Percentiles rank a stretch among this genome's conserved stretches.
These are phyloP conservation scores for Leccinum subatratum DNA, from an alignment of 1,284 basidiomycete species.

Conservation along the genomic window DNA sequence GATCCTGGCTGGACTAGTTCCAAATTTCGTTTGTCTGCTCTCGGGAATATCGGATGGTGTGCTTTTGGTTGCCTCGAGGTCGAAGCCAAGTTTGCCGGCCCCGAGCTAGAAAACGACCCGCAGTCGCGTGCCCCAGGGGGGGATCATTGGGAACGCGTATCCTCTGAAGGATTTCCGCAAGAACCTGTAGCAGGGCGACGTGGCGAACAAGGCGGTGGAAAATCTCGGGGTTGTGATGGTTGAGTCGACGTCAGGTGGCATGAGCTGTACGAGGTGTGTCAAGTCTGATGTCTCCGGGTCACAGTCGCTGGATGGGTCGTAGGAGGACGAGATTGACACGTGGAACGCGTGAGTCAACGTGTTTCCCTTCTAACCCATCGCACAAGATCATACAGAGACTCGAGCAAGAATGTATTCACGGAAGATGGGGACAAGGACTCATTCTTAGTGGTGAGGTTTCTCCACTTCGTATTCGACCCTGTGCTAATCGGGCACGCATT, in stretches of 20 bases:
- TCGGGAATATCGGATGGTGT: slow-evolving; percentile 47
- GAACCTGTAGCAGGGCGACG: slow-evolving; percentile 66
- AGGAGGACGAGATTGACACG: slow-evolving; percentile 74
- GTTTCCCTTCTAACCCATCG: background rate
- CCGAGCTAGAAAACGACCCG: slow-evolving; percentile 45
- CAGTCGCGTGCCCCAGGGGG: slow-evolving; percentile 39
- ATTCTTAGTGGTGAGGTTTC: background rate
- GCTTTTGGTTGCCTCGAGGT: slow-evolving; percentile 27
- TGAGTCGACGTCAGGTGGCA: slow-evolving; percentile 57
- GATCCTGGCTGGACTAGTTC: slow-evolving; percentile 39
- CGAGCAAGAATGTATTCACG: slow-evolving; percentile 47
- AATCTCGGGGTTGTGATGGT: slow-evolving; percentile 69
- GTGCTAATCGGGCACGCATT: background rate
- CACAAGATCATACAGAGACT: slow-evolving; percentile 57
- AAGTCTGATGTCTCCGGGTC: background rate
- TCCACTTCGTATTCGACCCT: background rate
- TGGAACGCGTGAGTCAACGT: slow-evolving; percentile 60
- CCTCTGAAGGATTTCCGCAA: slow-evolving; percentile 74
- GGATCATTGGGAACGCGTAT: slow-evolving; percentile 67
- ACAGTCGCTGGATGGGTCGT: background rate
- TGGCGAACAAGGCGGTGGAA: slow-evolving; percentile 77
- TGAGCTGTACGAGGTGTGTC: slow-evolving; percentile 54
- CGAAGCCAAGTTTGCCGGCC: slow-evolving; percentile 37
- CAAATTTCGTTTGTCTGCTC: slow-evolving; percentile 39
- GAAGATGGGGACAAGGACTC: slow-evolving; percentile 53